Conservation (phyloP, 495 filamentous ascomycete genomes). For the Penicillium arizonense region DNA sequence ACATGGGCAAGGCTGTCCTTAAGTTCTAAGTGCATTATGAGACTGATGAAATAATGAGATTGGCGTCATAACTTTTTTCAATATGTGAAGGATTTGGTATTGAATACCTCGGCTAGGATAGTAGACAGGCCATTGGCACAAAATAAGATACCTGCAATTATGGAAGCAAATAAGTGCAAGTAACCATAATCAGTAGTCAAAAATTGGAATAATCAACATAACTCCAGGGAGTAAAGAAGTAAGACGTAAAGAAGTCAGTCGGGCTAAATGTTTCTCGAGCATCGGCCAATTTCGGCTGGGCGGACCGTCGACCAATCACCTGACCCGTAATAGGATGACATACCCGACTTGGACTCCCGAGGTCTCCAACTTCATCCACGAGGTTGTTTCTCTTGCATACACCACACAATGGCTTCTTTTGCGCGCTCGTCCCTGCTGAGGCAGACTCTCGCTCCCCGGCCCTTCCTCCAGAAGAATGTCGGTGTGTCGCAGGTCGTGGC, state of each 20-base stretch:
- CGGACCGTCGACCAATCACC: slow-evolving; percentile 44
- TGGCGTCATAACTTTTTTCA: slow-evolving; percentile 10
- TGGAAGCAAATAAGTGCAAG: neutral
- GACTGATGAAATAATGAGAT: slow-evolving; percentile 13
- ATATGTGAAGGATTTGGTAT: slow-evolving; percentile 1
- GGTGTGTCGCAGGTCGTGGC: slow-evolving; percentile 53
- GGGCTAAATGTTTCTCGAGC: slow-evolving; percentile 28
- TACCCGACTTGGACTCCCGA: slow-evolving; percentile 46
- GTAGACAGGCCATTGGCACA: neutral
- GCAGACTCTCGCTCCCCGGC: slow-evolving; percentile 38
- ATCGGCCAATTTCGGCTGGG: slow-evolving; percentile 48
- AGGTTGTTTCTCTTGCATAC: slow-evolving; percentile 21
- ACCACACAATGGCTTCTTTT: slow-evolving; percentile 44
- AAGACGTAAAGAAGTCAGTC: neutral
- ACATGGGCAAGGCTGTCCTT: slow-evolving; percentile 88
- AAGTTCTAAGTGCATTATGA: slow-evolving; percentile 52
- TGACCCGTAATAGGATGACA: slow-evolving; percentile 41
- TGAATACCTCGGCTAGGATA: slow-evolving; percentile 6
- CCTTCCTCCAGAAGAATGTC: slow-evolving; percentile 38
- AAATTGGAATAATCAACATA: neutral
- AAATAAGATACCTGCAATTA: neutral
- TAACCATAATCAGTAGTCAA: neutral
- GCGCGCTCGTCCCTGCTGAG: slow-evolving; percentile 40
- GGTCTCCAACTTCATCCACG: slow-evolving; percentile 40
- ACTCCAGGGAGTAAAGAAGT: too few species aligned